Conservation (phyloP, 768 basidiomycete genomes). For the Leccinum subgranulosum region DNA sequence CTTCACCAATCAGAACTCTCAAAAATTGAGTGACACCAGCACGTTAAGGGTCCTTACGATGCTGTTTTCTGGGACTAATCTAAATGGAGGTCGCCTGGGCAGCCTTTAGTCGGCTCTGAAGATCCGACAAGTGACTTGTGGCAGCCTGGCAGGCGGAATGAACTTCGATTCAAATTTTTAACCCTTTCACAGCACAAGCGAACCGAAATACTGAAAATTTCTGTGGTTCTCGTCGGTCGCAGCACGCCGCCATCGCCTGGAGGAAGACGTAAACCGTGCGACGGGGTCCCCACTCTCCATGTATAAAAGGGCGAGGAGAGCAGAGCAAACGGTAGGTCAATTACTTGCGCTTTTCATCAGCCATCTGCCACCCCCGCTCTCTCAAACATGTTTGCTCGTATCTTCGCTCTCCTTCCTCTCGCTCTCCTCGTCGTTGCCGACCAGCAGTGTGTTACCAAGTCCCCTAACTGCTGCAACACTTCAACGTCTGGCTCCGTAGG, state of each 20-base stretch:
- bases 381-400: slow-evolving; percentile 14
- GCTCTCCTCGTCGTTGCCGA: slow-evolving; percentile 13
- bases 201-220: no score
- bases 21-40: no score
- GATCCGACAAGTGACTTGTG: no score
- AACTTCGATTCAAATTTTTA: no score
- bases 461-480: slow-evolving; percentile 13
- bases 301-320: background rate
- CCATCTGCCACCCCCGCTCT: background rate
- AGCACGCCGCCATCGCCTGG: background rate
- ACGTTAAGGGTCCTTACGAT: no score
- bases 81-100: no score
- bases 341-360: background rate
- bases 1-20: no score
- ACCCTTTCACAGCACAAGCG: no score
- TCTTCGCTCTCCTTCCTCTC: slow-evolving; percentile 17
- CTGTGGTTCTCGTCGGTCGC: no score
- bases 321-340: background rate
- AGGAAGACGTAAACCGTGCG: background rate
- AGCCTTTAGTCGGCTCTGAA: no score
- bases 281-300: background rate
- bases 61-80: no score
- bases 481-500: background rate
- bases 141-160: no score
- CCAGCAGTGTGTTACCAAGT: background rate